Evolutionary conservation across 495 filamentous ascomycete genomes (phyloP), one percentile per base, ranked within the genome.

Genomic region (Tuber umbilicatum): DNA sequence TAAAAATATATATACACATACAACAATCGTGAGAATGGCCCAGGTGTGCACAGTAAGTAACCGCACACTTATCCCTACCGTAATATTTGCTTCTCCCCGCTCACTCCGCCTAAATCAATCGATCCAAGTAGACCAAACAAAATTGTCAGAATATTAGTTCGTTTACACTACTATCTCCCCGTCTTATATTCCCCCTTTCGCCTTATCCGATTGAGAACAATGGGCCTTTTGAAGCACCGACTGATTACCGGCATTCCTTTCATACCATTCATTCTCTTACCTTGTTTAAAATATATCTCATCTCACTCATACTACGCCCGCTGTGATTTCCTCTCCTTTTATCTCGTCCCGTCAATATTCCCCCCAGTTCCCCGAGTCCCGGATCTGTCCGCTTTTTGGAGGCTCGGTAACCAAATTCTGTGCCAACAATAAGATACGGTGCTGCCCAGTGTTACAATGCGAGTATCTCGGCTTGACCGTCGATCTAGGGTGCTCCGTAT

Each of bases 281-380:
- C 55, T 2, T 14, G 55, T 16, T 16, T 7, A 35, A 64, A 64
- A 64, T 64, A 64, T 64, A 64, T 64, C 55, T 64, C 55, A 35
- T 64, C 55, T 64, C 55, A 64, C 55, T 35, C 55, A 64, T 17
- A 31, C 55, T 5, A 17, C 17, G 55, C 55, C 31, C 14, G 12
- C 16, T 17, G 27, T 31, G 55, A 35, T 64, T 64, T 14, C 10
- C 55, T 35, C 27, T 37, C 71, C 64, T 72, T 78, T 78, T 78
- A 55, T 39, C 67, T 74, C 42, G 45, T 27, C 21, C 31, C 60
- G 41, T 74, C 60, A 71, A 38, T 40, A 72, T 75, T 69, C 68
- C 77, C 77, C 77, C 75, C 77, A 68, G 71, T 79, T 72, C 78
- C 60, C 69, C 55, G 38, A 41, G 47, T 50, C 72, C 77, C 72